Evolutionary conservation across 2,329 filamentous ascomycete genomes (phyloP).

Genomic region (Ilyonectria destructans): DNA sequence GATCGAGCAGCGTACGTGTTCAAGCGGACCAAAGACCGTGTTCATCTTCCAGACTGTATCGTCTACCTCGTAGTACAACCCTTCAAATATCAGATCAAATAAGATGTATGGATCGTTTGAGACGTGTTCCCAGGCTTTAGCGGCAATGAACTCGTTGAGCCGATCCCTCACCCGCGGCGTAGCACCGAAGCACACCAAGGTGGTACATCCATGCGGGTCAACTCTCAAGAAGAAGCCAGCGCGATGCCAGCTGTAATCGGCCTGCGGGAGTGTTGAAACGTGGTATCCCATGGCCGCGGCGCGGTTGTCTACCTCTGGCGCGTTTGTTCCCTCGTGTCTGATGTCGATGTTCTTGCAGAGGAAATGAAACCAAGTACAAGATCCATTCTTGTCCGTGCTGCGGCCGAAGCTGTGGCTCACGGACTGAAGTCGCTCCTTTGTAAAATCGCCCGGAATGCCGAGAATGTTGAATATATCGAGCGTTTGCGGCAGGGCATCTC

Average conservation of each 20-base stretch:
- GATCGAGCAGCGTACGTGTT: conserved; percentile 41
- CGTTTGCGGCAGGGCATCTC: conserved; percentile 42
- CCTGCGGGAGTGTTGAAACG: conserved; percentile 46
- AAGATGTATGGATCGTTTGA: conserved; percentile 47
- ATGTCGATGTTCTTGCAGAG: conserved; percentile 54
- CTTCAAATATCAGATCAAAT: conserved; percentile 51
- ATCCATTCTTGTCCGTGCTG: conserved; percentile 45
- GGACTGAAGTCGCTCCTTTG: conserved; percentile 49
- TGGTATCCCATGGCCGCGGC: conserved; percentile 45
- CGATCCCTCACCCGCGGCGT: conserved; percentile 41
- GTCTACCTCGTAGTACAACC: conserved; percentile 49
- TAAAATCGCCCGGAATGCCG: conserved; percentile 52
- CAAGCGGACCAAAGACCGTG: conserved; percentile 49
- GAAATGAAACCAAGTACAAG: conserved; percentile 55
- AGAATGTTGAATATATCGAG: conserved; percentile 52
- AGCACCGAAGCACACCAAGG: conserved; percentile 49
- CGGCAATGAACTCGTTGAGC: conserved; percentile 44
- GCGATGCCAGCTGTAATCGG: conserved; percentile 49
- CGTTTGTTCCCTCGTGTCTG: conserved; percentile 33
- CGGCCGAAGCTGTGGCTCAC: conserved; percentile 56
- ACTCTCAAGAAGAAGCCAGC: conserved; percentile 50
- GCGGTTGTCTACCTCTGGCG: conserved; percentile 48
- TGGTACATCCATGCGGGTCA: conserved; percentile 36
- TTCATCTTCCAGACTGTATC: conserved; percentile 52
- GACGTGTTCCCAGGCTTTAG: conserved; percentile 46